These are phyloP conservation scores for Botrytis elliptica DNA, from an alignment of 2,329 filamentous ascomycete species.

Conservation along the genomic window DNA sequence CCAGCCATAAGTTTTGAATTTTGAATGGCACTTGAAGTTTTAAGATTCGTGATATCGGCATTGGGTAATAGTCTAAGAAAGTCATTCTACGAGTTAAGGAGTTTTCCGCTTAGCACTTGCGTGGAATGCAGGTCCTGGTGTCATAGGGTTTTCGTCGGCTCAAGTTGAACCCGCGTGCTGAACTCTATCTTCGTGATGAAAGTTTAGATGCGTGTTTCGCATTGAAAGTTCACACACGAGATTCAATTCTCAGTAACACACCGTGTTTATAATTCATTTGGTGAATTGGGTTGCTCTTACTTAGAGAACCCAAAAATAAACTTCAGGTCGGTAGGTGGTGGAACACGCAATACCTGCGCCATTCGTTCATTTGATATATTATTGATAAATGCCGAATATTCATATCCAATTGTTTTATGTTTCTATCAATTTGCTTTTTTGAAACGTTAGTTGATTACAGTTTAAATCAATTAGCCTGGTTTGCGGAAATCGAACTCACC, in stretches of 20 bases:
- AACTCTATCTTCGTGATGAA: not conserved
- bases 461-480: not conserved
- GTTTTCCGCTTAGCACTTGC: not conserved
- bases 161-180: not conserved
- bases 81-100: not conserved
- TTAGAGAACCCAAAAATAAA: not conserved
- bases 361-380: not conserved
- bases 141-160: not conserved
- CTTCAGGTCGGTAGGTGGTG: not conserved
- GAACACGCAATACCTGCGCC: not conserved
- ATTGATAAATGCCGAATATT: not conserved
- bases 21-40: not conserved
- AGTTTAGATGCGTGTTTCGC: not conserved
- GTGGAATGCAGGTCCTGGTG: not conserved
- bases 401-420: not conserved
- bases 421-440: not conserved
- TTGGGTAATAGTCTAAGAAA: not conserved
- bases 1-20: not conserved
- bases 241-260: not conserved
- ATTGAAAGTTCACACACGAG: not conserved
- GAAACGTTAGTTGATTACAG: not conserved
- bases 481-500: not conserved
- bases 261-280: not conserved
- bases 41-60: not conserved
- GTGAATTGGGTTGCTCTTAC: not conserved